Evolutionary conservation across 305 asterid genomes (phyloP), one percentile per base, ranked within the genome.

Genomic region (Monarda citriodora): DNA sequence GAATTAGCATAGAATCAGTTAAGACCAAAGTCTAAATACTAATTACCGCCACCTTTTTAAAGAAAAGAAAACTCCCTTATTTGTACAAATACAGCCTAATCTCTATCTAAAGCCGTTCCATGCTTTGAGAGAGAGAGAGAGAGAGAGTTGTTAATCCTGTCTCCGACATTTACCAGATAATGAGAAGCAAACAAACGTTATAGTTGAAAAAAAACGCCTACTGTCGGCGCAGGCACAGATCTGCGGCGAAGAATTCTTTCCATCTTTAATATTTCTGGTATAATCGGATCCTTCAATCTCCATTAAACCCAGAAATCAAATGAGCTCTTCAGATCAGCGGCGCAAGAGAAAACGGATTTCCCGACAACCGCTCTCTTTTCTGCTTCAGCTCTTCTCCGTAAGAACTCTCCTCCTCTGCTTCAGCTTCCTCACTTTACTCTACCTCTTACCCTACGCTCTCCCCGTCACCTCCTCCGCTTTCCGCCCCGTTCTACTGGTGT

Each of bases 321-420:
- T 88, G 96, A 92, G 77, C 69, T 75, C 81, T 45, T 73, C 95
- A 15, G 90, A 90, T 78, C 87, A 77, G 70, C 83, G 90, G 52
- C 88, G 96, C 68, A 90, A 86, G 83, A 74, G 96, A 65, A 93
- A 87, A 74, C 82, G 91, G 37, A 36, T 73, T 22, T 59, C 74
- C 60, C 61, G 89, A 67, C 84, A 72, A 51, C 51, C 90, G 12
- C 66, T 23, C 17, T 49, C 76, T 53, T 62, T 73, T 26, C 26
- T 20, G 15, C 64, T 58, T 13, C 70, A 69, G 49, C 56, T 87
- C 12, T 72, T 81, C 15, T 76, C 95, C 17, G 75, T 87, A 74
- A 89, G 95, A 80, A 79, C 83, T 77, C 67, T 89, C 47, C 31
- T 75, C 54, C 58, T 80, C 53, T 80, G 88, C 63, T 66, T 85